Evolutionary conservation across 495 filamentous ascomycete genomes (phyloP).

Genomic region (Penicillium bialowiezense): DNA sequence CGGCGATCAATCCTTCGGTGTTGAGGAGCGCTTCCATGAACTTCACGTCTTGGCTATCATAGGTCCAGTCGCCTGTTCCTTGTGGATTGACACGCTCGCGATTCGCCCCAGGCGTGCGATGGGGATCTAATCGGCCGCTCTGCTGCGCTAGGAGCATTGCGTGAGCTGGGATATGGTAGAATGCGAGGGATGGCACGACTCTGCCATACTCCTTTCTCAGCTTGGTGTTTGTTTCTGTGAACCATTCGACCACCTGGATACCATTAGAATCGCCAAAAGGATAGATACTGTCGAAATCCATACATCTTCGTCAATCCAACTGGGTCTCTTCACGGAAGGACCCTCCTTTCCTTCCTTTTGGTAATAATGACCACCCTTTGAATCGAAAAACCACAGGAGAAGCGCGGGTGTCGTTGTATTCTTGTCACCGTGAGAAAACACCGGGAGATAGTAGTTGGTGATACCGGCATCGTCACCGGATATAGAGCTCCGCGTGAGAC

Average conservation of each 20-base stretch:
- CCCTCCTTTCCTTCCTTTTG: conserved; percentile 35
- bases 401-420: conserved; percentile 36
- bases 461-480: conserved; percentile 48
- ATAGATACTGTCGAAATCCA: too few relatives aligned
- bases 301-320: conserved; percentile 39
- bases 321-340: conserved; percentile 26
- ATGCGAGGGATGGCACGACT: conserved; percentile 61
- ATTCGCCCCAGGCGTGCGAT: conserved; percentile 62
- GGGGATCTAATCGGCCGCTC: conserved; percentile 26
- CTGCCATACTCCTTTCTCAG: conserved; percentile 39
- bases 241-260: conserved; percentile 59
- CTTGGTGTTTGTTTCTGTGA: conserved; percentile 42
- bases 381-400: conserved; percentile 77
- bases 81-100: conserved; percentile 45
- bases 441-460: conserved; percentile 65
- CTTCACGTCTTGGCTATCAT: conserved; percentile 52
- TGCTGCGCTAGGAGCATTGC: conserved; percentile 55
- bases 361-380: conserved; percentile 56
- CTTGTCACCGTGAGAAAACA: conserved; percentile 31
- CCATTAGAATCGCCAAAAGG: too few relatives aligned
- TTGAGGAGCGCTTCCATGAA: conserved; percentile 64
- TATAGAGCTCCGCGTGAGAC: conserved; percentile 53
- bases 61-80: conserved; percentile 22
- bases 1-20: conserved; percentile 55
- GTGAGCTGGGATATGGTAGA: conserved; percentile 69